Evolutionary conservation across 1,284 basidiomycete species (phyloP).

Genomic region (Malassezia cuniculi): DNA sequence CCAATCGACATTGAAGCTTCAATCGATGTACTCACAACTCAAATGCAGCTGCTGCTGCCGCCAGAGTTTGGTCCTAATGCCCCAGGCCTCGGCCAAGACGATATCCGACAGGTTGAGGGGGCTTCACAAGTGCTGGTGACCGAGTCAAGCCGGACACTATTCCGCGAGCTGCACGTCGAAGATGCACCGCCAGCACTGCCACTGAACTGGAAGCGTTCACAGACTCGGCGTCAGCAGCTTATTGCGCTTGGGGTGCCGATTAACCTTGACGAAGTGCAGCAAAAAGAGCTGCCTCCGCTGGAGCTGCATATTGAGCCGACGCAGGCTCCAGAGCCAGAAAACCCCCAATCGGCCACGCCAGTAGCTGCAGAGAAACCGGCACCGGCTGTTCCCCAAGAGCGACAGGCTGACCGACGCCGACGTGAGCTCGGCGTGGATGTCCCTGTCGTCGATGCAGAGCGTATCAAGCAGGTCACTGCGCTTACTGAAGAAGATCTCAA

Average conservation of each 20-base stretch:
- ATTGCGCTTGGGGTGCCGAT: slow-evolving; percentile 40
- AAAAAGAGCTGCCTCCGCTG: slow-evolving; percentile 23
- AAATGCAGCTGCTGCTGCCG: slow-evolving; percentile 2
- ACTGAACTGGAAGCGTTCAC: slow-evolving; percentile 35
- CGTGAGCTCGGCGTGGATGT: slow-evolving; percentile 27
- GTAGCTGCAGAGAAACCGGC: slow-evolving; percentile 15
- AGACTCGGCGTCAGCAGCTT: slow-evolving; percentile 31
- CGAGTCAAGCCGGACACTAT: slow-evolving; percentile 8
- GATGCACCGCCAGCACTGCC: slow-evolving; percentile 20
- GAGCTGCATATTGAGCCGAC: slow-evolving; percentile 21
- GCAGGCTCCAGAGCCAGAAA: slow-evolving; percentile 8
- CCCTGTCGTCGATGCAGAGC: slow-evolving; percentile 21
- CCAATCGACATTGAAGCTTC: too few relatives aligned
- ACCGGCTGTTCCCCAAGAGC: slow-evolving; percentile 13
- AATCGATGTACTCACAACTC: too few relatives aligned
- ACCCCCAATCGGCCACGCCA: background rate
- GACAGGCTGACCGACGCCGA: slow-evolving; percentile 23
- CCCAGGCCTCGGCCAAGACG: background rate
- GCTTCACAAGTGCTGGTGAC: slow-evolving; percentile 25
- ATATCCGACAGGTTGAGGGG: slow-evolving; percentile 27
- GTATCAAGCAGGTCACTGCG: slow-evolving; percentile 24
- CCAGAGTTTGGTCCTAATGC: slow-evolving; percentile 4
- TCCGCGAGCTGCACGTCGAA: slow-evolving; percentile 16
- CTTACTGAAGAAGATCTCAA: slow-evolving; percentile 24
- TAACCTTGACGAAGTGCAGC: slow-evolving; percentile 38